Evolutionary conservation across 2,329 filamentous ascomycete genomes (phyloP).

Genomic region (Botrytis hyacinthi): DNA sequence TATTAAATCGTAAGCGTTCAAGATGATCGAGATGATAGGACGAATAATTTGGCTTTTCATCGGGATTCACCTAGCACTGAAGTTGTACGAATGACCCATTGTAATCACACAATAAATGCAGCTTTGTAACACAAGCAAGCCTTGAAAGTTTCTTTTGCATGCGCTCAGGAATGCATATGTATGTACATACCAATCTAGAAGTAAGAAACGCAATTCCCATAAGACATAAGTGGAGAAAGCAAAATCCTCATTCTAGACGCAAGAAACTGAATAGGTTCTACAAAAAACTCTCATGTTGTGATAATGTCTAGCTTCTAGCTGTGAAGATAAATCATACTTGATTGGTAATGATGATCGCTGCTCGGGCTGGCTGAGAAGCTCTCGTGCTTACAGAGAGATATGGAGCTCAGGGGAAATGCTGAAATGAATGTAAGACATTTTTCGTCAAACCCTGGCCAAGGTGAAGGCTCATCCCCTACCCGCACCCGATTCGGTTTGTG

Average conservation of each 20-base stretch:
- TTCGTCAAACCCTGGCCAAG: neutral
- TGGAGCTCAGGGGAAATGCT: neutral
- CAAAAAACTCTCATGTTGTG: neutral
- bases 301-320: neutral
- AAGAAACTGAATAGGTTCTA: neutral
- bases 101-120: neutral
- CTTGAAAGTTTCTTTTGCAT: neutral
- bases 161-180: neutral
- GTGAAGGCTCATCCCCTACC: neutral
- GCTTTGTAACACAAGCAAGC: neutral
- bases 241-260: neutral
- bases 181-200: neutral
- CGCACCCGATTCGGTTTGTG: neutral
- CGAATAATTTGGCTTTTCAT: neutral
- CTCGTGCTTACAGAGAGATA: neutral
- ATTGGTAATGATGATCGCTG: neutral
- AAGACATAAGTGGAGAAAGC: neutral
- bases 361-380: neutral
- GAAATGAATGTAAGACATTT: constrained; percentile 16
- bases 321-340: neutral
- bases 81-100: neutral
- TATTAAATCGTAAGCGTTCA: neutral
- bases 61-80: neutral
- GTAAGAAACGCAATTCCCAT: neutral
- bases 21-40: neutral